Base-by-base conservation (phyloP, 225 moss, liverwort and hornwort species). In the Rhytidiadelphus loreus region DNA sequence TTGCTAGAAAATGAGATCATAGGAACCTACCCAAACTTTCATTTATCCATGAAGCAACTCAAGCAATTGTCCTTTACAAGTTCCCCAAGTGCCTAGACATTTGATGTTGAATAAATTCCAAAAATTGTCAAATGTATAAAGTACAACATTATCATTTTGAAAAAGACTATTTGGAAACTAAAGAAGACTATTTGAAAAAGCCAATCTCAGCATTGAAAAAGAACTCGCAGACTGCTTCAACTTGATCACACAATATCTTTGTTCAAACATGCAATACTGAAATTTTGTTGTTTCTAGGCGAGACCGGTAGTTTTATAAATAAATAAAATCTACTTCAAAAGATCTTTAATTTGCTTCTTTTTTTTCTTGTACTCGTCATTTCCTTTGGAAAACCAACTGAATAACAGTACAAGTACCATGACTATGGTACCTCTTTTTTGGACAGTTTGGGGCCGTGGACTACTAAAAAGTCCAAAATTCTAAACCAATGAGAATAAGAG, bases 1-100 rank as follows among this genome's bases (percentile, higher is more conserved):
- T 46, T 43, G 0, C 3, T 5, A 2, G 26, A n/a, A 71, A 71
- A 9, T 43, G 43, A 43, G 26, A 70, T 41, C 6, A 6, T 17
- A 33, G 3, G 2, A 75, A 33, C 4, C 50, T 50, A 50, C 32
- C 12, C 4, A 12, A 32, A 50, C 12, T 75, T 48, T 32, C 12
- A 11, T 20, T 12, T 13, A 20, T 50, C 7, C 4, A 20, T 0
- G 1, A 50, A 7, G 50, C 4, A 0, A 12, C 48, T 48, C 50
- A 50, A 50, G 13, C 18, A 20, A 18, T 8, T 75, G 7, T 32
- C 33, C 1, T 13, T 50, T 48, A 8, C 46, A 30, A 2, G 17
- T 12, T 33, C 11, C 73, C 48, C 17, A 74, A 74, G 7, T 30
- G 32, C 16, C 28, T 44, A 28, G 3, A 15, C 17, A 44, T 10